These are phyloP conservation scores for Herpetomonas muscarum DNA, from an alignment of 208 protist species.

Conservation along the genomic window DNA sequence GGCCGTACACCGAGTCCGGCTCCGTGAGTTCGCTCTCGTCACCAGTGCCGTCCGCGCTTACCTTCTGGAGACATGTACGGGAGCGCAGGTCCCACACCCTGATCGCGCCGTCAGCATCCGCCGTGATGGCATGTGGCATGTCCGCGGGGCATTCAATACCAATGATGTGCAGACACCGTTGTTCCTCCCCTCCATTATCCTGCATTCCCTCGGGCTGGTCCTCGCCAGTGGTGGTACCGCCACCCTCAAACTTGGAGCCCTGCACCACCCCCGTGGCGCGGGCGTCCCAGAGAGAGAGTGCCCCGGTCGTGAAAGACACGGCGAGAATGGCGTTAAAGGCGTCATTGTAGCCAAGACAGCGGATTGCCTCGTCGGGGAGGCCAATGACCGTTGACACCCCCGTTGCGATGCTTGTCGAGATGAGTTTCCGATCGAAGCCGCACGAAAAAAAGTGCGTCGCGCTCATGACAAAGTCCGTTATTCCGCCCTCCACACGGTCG, in stretches of 20 bases:
- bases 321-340: constrained; percentile 15
- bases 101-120: constrained; percentile 56
- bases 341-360: constrained; percentile 28
- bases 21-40: constrained; percentile 12
- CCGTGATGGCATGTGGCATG: constrained; percentile 63
- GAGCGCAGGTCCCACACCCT: constrained; percentile 84
- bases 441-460: constrained; percentile 42
- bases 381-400: constrained; percentile 26
- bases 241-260: constrained; percentile 36
- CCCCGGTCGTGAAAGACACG: constrained; percentile 21
- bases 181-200: too few relatives aligned
- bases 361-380: constrained; percentile 14
- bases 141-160: constrained; percentile 46
- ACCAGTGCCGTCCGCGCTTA: constrained; percentile 28
- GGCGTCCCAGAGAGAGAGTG: constrained; percentile 58
- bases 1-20: constrained; percentile 19
- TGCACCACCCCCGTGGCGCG: constrained; percentile 26
- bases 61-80: constrained; percentile 68
- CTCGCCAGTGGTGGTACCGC: too few relatives aligned
- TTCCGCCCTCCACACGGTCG: constrained; percentile 33
- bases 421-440: constrained; percentile 57
- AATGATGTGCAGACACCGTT: too few relatives aligned
- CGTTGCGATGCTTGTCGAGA: constrained; percentile 37
- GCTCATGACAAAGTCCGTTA: constrained; percentile 63
- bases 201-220: too few relatives aligned